Percentiles rank a stretch among this genome's conserved stretches.
Evolutionary conservation across 148 eudicot genomes (phyloP).

Genomic region (Vaccinium vitisidaea): DNA sequence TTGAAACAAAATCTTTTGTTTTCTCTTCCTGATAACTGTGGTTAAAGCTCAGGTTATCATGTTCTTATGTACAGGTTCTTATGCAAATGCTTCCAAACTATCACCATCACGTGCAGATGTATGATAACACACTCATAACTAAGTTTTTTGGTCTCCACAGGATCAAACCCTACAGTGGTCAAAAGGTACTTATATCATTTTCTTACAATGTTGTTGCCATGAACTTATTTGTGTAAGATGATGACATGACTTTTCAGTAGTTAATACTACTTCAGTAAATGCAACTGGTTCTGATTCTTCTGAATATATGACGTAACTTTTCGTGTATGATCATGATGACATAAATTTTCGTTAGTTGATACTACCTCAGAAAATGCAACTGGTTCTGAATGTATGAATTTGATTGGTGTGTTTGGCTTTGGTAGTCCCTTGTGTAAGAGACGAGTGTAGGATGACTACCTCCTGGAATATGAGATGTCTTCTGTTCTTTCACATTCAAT

Average conservation of each 20-base stretch:
- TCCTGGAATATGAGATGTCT: slow-evolving; percentile 4
- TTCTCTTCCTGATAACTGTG: neutral
- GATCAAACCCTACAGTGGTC: slow-evolving; percentile 89
- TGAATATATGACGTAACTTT: neutral
- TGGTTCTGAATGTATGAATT: slow-evolving; percentile 3
- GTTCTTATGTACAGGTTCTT: slow-evolving; percentile 63
- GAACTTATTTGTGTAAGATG: slow-evolving; percentile 3
- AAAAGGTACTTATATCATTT: slow-evolving; percentile 57
- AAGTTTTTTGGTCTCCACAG: slow-evolving; percentile 99
- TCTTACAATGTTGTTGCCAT: neutral
- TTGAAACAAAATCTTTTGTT: neutral
- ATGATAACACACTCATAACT: slow-evolving; percentile 90
- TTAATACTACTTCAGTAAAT: neutral
- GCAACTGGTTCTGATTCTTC: neutral
- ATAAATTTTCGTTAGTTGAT: neutral
- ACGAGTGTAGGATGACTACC: neutral
- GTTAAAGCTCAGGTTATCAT: slow-evolving; percentile 15
- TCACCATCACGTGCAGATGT: slow-evolving; percentile 73
- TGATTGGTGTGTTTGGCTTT: neutral
- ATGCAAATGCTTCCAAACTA: slow-evolving; percentile 92
- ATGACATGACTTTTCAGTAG: neutral
- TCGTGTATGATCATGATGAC: neutral
- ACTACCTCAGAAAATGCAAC: neutral
- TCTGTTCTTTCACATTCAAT: neutral
- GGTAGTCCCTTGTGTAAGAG: slow-evolving; percentile 2